A percentile compares a stretch with the other conserved stretches of the same genome.
phyloP scores from a whole-genome alignment of 2,329 filamentous ascomycete species.

The Venturia aucupariae region DNA sequence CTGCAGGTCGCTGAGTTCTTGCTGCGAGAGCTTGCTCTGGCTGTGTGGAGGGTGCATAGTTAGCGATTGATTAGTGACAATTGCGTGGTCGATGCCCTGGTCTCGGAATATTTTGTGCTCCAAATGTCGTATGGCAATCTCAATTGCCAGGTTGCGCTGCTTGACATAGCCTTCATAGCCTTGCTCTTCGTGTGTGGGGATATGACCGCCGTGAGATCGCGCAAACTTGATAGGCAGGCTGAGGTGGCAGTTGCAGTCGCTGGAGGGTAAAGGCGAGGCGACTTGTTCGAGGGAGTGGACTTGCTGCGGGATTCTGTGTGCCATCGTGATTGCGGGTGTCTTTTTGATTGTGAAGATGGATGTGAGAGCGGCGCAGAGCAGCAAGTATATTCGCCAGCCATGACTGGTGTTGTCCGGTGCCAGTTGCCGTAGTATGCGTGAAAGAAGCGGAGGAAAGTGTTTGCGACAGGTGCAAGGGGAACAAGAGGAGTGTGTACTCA shows the following conservation, averaged over 20 bases:
- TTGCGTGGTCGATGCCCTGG: neutral
- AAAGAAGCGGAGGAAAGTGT: neutral
- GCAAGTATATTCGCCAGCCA: neutral
- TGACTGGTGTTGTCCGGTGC: neutral
- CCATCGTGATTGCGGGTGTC: neutral
- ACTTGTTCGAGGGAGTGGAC: neutral
- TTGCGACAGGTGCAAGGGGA: neutral
- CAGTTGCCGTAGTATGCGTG: neutral
- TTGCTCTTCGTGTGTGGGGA: neutral
- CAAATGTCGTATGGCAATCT: neutral
- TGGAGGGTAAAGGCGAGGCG: neutral
- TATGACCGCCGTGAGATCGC: neutral
- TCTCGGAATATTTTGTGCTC: neutral
- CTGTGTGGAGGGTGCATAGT: conserved; percentile 38
- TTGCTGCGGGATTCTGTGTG: neutral
- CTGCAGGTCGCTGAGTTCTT: conserved; percentile 91
- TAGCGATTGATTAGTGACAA: neutral
- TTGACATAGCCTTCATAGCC: neutral
- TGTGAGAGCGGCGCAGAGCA: neutral
- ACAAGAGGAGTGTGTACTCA: neutral
- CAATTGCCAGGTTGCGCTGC: neutral
- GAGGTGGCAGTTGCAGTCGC: neutral
- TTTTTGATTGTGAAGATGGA: neutral
- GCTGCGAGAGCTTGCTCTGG: conserved; percentile 95
- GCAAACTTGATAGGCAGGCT: conserved; percentile 8